phyloP scores from a whole-genome alignment of 176 grass and related monocot species.

The Cocos nucifera region DNA sequence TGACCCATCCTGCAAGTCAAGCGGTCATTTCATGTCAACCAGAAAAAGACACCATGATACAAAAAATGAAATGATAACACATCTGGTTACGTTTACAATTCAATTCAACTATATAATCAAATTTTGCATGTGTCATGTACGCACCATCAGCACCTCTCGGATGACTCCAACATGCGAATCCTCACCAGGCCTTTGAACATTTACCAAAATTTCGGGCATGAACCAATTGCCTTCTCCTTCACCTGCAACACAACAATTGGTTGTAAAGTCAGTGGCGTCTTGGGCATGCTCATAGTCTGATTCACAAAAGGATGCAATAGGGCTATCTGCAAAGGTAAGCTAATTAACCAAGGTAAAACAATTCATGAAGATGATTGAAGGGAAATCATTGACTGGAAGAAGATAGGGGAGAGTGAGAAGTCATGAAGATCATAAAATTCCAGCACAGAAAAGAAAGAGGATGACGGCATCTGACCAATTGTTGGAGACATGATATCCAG shows the following conservation, averaged over 20 bases:
- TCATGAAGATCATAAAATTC: neutral
- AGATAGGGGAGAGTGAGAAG: too few relatives aligned
- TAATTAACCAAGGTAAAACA: too few relatives aligned
- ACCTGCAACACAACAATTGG: slow-evolving; percentile 25
- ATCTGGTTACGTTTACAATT: neutral
- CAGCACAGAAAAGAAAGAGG: neutral
- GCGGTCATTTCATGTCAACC: slow-evolving; percentile 2
- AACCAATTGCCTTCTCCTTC: slow-evolving; percentile 60
- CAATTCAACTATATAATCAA: neutral
- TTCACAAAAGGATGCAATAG: too few relatives aligned
- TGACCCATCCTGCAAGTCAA: slow-evolving; percentile 69
- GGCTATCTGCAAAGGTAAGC: too few relatives aligned
- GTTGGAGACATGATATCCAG: slow-evolving; percentile 95
- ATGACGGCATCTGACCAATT: slow-evolving; percentile 38
- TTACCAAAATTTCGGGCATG: slow-evolving; percentile 76
- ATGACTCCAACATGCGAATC: slow-evolving; percentile 59
- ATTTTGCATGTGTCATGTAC: neutral
- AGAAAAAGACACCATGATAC: too few relatives aligned
- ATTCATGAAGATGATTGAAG: neutral
- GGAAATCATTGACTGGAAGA: neutral
- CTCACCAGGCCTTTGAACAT: slow-evolving; percentile 42
- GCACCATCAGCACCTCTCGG: slow-evolving; percentile 70
- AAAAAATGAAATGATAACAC: too few relatives aligned
- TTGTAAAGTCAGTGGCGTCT: too few relatives aligned
- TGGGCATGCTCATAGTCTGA: too few relatives aligned